Conservation (phyloP, 164 flowering plant genomes). For the Stephania yunnanensis region DNA sequence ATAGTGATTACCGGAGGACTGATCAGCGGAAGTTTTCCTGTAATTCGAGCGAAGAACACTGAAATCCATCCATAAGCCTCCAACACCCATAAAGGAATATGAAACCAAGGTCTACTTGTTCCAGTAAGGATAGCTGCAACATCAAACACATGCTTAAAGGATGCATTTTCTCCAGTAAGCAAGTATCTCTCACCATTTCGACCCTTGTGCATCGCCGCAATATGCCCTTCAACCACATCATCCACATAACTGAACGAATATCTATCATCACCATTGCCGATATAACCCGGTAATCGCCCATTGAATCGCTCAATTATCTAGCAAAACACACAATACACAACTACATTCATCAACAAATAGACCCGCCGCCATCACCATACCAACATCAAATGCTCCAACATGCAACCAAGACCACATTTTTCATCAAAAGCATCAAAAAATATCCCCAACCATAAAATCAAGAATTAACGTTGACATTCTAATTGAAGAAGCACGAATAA, state of each 20-base stretch:
- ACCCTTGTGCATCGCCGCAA: constrained; percentile 74
- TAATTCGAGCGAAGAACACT: constrained; percentile 51
- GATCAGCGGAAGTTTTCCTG: constrained; percentile 72
- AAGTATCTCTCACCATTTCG: constrained; percentile 71
- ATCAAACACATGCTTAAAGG: constrained; percentile 69
- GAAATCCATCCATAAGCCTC: constrained; percentile 69
- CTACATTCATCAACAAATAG: neutral
- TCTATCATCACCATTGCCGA: constrained; percentile 62
- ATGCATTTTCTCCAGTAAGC: constrained; percentile 92
- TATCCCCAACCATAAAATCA: no score
- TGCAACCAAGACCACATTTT: no score
- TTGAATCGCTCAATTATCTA: constrained; percentile 83
- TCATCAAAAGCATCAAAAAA: no score
- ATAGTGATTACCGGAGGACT: constrained; percentile 71
- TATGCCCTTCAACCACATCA: constrained; percentile 82
- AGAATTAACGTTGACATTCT: no score
- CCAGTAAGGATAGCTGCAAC: constrained; percentile 59
- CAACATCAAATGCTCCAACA: no score
- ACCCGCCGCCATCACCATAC: no score
- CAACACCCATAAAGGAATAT: constrained; percentile 57
- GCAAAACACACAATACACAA: constrained; percentile 7
- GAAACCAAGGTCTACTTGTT: constrained; percentile 53
- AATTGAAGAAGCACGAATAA: no score
- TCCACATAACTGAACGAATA: constrained; percentile 79
- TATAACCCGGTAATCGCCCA: constrained; percentile 82